A percentile compares a stretch with the other conserved stretches of the same genome.
Conservation (phyloP, 352 stramenopile species). For the Phytopythium kandeliae region DNA sequence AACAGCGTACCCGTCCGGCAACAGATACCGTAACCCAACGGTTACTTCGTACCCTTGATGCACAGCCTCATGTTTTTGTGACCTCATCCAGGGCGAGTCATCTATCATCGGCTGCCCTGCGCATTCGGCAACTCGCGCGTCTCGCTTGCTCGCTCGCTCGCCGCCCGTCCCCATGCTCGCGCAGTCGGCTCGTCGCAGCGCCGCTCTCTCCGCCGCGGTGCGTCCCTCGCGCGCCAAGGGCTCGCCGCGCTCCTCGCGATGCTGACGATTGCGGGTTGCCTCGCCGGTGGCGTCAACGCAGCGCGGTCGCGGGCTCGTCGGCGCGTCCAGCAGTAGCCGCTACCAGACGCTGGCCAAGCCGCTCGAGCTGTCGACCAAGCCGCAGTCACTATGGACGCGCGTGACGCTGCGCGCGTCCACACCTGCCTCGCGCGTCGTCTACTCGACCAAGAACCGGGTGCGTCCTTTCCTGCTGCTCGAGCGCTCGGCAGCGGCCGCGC, state of each 20-base stretch:
- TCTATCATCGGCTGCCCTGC: not conserved
- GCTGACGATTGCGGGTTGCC: no score
- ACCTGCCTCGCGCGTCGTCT: slow-evolving; percentile 34
- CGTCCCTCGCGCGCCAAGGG: slow-evolving; percentile 11
- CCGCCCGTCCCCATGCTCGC: slow-evolving; percentile 25
- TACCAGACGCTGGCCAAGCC: slow-evolving; percentile 65
- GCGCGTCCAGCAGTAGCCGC: slow-evolving; percentile 21
- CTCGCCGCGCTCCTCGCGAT: slow-evolving; percentile 1
- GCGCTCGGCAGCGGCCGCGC: not conserved
- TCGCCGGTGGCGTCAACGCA: not conserved
- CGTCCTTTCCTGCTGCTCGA: slow-evolving; percentile 9
- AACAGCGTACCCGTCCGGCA: no score
- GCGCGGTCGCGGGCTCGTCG: slow-evolving; percentile 9
- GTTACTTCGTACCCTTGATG: no score
- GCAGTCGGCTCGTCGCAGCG: slow-evolving; percentile 27
- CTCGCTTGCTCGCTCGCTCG: not conserved
- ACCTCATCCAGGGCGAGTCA: not conserved
- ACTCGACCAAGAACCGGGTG: slow-evolving; percentile 71
- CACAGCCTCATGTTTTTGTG: slow-evolving; percentile 30
- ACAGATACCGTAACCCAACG: no score
- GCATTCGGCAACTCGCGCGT: not conserved
- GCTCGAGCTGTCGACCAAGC: slow-evolving; percentile 16
- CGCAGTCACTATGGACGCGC: slow-evolving; percentile 33
- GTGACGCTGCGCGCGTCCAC: slow-evolving; percentile 16
- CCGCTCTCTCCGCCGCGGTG: slow-evolving; percentile 16